These are phyloP conservation scores for Pyrus betulifolia DNA, from an alignment of 306 rosid genomes.

Conservation along the genomic window DNA sequence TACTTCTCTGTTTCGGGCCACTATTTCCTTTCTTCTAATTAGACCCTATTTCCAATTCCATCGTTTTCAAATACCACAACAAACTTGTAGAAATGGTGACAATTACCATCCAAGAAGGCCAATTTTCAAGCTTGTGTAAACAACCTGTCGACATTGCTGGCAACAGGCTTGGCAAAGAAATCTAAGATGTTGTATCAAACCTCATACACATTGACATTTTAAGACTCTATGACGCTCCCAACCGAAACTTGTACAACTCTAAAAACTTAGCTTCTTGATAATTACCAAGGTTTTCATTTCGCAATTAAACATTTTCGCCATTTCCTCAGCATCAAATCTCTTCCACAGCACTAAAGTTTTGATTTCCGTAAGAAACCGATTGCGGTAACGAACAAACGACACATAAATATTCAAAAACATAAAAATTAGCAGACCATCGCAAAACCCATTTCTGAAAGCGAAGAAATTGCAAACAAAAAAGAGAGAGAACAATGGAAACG, in stretches of 20 bases:
- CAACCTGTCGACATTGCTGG: background rate
- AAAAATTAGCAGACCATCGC: background rate
- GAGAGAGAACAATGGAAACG: background rate
- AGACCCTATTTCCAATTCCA: background rate
- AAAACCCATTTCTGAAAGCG: background rate
- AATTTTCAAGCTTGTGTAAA: background rate
- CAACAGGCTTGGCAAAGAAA: background rate
- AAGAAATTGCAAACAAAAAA: background rate
- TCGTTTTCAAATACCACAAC: background rate
- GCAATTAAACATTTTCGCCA: background rate
- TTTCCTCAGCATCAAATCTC: background rate
- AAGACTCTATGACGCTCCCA: background rate
- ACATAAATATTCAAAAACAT: background rate
- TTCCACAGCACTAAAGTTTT: background rate
- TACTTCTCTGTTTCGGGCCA: background rate
- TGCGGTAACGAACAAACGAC: background rate
- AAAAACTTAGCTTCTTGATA: background rate
- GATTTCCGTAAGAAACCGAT: background rate
- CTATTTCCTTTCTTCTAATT: background rate
- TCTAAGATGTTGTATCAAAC: background rate
- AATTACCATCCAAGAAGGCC: background rate
- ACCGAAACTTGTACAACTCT: background rate
- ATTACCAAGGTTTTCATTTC: background rate
- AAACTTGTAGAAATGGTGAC: background rate
- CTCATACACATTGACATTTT: background rate